These are phyloP conservation scores for Rhizopogon vinicolor DNA, from an alignment of 768 basidiomycete genomes.

Conservation along the genomic window DNA sequence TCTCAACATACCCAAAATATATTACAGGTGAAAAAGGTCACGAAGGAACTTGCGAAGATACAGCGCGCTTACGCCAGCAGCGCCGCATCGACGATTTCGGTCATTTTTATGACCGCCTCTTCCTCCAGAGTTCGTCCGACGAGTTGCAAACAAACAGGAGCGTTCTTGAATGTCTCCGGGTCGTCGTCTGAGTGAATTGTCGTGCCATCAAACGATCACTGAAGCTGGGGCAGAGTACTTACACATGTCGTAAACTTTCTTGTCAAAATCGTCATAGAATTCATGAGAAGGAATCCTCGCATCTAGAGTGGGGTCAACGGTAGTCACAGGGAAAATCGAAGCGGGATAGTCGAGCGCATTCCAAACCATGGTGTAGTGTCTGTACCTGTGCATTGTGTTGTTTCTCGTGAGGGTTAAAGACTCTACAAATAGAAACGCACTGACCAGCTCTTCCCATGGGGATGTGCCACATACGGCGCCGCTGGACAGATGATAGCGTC, in stretches of 20 bases:
- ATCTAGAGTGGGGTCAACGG: conserved; percentile 52
- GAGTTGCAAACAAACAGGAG: conserved; percentile 62
- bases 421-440: conserved; percentile 10
- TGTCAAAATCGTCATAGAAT: conserved; percentile 47
- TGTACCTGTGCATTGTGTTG: conserved; percentile 27
- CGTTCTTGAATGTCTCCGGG: conserved; percentile 48
- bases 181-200: conserved; percentile 47
- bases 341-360: conserved; percentile 64
- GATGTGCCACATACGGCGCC: conserved; percentile 56
- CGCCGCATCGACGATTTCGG: conserved; percentile 57
- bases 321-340: conserved; percentile 58
- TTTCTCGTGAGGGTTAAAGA: conserved; percentile 5
- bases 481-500: conserved; percentile 70
- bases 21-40: too few species aligned
- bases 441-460: conserved; percentile 56
- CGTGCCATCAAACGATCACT: conserved; percentile 1
- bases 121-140: conserved; percentile 69
- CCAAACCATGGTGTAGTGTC: conserved; percentile 55
- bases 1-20: too few species aligned
- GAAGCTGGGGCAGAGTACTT: conserved; percentile 15
- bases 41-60: background rate
- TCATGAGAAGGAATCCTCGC: conserved; percentile 34
- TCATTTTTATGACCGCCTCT: conserved; percentile 67
- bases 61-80: conserved; percentile 27
- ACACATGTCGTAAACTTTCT: conserved; percentile 50